Evolutionary conservation across 345 rosid species (phyloP).

Genomic region (Citrus medica): DNA sequence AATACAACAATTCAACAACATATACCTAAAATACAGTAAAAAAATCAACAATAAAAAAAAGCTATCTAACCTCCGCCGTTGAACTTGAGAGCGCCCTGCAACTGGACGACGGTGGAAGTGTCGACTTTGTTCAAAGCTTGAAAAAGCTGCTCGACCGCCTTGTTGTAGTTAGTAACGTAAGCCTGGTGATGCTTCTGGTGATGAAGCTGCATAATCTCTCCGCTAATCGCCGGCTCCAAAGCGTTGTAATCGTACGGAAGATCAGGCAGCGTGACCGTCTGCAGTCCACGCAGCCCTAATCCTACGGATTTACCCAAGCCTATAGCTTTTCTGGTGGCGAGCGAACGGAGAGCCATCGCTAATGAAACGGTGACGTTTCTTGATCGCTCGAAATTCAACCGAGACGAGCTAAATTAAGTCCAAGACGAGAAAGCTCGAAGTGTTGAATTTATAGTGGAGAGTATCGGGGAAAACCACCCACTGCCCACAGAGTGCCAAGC

Average conservation of each 20-base stretch:
- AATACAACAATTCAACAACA: neutral
- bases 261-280: conserved; percentile 84
- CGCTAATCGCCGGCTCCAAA: conserved; percentile 89
- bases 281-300: conserved; percentile 32
- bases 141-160: conserved; percentile 75
- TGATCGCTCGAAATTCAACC: neutral
- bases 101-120: conserved; percentile 53
- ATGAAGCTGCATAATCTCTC: conserved; percentile 93
- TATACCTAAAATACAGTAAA: neutral
- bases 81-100: conserved; percentile 93
- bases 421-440: neutral
- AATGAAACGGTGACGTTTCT: neutral
- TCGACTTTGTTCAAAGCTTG: conserved; percentile 68
- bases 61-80: conserved; percentile 77
- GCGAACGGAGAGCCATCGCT: conserved; percentile 65
- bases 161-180: conserved; percentile 84
- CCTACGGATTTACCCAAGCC: conserved; percentile 20
- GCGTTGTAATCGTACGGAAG: conserved; percentile 85
- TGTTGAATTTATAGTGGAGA: neutral
- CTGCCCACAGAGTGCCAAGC: neutral
- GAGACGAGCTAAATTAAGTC: no score
- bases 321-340: conserved; percentile 39
- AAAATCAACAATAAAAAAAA: neutral
- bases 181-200: conserved; percentile 98
- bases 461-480: neutral